Evolutionary conservation across 805 yeast species (phyloP).

Genomic region (Metschnikowia baotianmanensis): DNA sequence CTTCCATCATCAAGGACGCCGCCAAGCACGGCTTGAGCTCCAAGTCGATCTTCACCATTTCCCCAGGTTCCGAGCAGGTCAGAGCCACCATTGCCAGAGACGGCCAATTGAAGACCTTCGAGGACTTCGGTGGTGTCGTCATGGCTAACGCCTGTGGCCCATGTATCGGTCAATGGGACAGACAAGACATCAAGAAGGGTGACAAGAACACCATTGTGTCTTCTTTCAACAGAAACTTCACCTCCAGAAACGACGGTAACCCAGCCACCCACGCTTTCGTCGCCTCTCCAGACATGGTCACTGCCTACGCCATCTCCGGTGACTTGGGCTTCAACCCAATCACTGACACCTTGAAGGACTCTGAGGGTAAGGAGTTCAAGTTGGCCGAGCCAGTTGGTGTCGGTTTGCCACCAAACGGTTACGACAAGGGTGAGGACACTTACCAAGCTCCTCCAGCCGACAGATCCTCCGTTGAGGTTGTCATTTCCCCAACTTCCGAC

Average conservation of each 20-base stretch:
- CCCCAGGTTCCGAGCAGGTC: constrained; percentile 98
- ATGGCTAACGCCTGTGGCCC: constrained; percentile 99
- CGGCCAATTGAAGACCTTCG: constrained; percentile 85
- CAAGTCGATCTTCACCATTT: constrained; percentile 86
- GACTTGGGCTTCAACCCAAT: constrained; percentile 95
- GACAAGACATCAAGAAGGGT: constrained; percentile 87
- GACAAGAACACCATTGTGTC: constrained; percentile 96
- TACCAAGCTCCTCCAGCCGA: constrained; percentile 96
- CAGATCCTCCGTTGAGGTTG: constrained; percentile 70
- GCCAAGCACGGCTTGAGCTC: constrained; percentile 87
- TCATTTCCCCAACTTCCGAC: constrained; percentile 85
- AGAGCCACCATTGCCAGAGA: constrained; percentile 98
- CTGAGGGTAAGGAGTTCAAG: constrained; percentile 87
- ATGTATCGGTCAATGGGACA: constrained; percentile 99
- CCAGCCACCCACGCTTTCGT: constrained; percentile 96
- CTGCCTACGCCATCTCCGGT: constrained; percentile 95
- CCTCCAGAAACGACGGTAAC: constrained; percentile 97
- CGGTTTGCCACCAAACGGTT: constrained; percentile 87
- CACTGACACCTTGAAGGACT: constrained; percentile 83
- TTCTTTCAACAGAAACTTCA: constrained; percentile 96
- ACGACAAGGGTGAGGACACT: constrained; percentile 90
- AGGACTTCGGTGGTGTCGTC: constrained; percentile 90
- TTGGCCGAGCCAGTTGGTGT: constrained; percentile 85
- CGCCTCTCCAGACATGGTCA: constrained; percentile 94
- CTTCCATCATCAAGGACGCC: constrained; percentile 88